Evolutionary conservation across 495 filamentous ascomycete genomes (phyloP).

Genomic region (Amphirosellinia nigrospora): DNA sequence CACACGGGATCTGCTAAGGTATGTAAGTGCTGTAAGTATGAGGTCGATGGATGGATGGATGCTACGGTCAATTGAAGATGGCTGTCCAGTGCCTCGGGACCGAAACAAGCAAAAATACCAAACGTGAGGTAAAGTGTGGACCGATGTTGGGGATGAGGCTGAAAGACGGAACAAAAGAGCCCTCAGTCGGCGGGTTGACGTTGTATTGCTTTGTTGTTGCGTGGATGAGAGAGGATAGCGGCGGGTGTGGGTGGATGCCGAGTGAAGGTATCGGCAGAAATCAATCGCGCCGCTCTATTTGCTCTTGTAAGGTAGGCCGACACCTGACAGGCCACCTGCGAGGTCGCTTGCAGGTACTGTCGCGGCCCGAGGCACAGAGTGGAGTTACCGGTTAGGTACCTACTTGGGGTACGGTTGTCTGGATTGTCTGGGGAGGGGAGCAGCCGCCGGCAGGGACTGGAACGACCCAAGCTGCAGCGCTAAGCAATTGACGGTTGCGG

Average conservation of each 20-base stretch:
- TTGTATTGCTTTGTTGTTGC: conserved; percentile 18
- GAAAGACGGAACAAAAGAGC: not conserved
- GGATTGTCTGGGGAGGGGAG: not conserved
- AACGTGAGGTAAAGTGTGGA: not conserved
- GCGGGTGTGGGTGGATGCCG: conserved; percentile 18
- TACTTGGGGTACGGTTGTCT: not conserved
- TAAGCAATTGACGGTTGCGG: conserved; percentile 14
- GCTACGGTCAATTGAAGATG: conserved; percentile 13
- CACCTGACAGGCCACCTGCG: conserved; percentile 5
- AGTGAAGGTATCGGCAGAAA: conserved; percentile 18
- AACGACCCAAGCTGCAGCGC: conserved; percentile 1
- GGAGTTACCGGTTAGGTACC: not conserved
- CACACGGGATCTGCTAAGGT: too few relatives aligned
- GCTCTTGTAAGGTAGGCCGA: not conserved
- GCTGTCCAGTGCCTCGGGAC: not conserved
- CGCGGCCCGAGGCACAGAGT: not conserved
- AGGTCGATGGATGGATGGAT: too few relatives aligned
- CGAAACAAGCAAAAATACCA: not conserved
- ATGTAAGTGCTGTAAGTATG: too few relatives aligned
- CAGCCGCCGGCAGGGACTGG: conserved; percentile 12
- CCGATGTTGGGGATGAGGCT: conserved; percentile 15
- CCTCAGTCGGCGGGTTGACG: conserved; percentile 11
- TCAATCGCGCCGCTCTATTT: conserved; percentile 15
- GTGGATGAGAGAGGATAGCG: conserved; percentile 21
- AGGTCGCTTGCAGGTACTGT: not conserved